Conservation (phyloP, 345 rosid species). For the Eucalyptus regnans region DNA sequence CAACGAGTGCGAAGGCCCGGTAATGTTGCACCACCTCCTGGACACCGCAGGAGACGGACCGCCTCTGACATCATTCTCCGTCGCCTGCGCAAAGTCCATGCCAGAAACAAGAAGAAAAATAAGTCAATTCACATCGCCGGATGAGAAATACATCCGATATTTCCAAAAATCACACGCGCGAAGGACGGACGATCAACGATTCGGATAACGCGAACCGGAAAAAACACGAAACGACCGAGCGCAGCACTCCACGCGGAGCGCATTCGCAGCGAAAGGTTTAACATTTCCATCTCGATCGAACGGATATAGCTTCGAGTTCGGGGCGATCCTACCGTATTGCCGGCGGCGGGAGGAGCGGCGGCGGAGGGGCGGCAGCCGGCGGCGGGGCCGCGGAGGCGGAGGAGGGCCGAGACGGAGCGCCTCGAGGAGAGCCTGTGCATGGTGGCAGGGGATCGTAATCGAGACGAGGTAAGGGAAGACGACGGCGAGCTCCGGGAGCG, state of each 20-base stretch:
- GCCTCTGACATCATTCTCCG: conserved; percentile 12
- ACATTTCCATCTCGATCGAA: background rate
- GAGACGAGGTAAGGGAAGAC: background rate
- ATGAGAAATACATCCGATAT: background rate
- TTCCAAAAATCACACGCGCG: background rate
- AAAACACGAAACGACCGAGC: background rate
- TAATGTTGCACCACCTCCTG: conserved; percentile 12
- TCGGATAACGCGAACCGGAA: background rate
- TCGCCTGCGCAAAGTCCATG: conserved; percentile 19
- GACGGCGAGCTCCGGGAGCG: background rate
- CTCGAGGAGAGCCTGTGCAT: conserved; percentile 64
- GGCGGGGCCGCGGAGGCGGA: conserved; percentile 25
- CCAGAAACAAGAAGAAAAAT: background rate
- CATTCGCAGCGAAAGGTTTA: background rate
- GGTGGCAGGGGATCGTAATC: background rate
- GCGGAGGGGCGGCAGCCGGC: conserved; percentile 11
- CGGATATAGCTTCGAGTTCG: background rate
- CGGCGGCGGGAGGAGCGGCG: conserved; percentile 5
- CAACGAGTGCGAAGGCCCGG: conserved; percentile 5
- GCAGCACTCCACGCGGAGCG: background rate
- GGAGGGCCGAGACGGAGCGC: conserved; percentile 52
- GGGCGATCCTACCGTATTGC: conserved; percentile 20
- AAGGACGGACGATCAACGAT: background rate
- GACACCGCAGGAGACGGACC: conserved; percentile 53
- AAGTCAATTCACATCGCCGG: background rate